phyloP scores from a whole-genome alignment of 1,284 basidiomycete species.

The Singerocomus inundabilis region DNA sequence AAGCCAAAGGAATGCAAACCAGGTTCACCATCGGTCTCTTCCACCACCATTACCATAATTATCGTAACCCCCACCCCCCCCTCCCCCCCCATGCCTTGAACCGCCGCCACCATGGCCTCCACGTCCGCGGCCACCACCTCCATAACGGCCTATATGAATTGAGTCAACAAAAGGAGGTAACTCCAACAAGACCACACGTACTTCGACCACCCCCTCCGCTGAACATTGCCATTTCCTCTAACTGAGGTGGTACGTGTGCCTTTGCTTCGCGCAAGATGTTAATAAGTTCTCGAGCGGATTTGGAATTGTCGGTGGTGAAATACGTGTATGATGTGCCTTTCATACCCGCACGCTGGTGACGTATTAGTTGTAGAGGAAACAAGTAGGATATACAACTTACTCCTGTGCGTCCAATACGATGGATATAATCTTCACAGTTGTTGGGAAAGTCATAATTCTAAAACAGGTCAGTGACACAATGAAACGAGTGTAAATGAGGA shows the following conservation, averaged over 20 bases:
- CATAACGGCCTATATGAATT: constrained; percentile 51
- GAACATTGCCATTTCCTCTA: constrained; percentile 92
- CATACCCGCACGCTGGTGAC: constrained; percentile 75
- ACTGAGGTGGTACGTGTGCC: constrained; percentile 81
- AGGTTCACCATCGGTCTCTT: constrained; percentile 26
- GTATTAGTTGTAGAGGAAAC: constrained; percentile 2
- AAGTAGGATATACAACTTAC: constrained; percentile 40
- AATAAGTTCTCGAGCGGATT: constrained; percentile 90
- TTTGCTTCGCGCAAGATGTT: constrained; percentile 90
- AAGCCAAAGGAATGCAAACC: constrained; percentile 6
- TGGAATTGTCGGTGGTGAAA: constrained; percentile 94
- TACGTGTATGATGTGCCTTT: constrained; percentile 94
- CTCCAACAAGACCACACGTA: constrained; percentile 35
- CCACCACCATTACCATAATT: constrained; percentile 22
- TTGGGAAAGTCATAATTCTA: constrained; percentile 98
- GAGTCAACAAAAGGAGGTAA: constrained; percentile 3
- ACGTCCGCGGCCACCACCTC: constrained; percentile 51
- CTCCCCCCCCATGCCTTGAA: constrained; percentile 17
- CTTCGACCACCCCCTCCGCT: constrained; percentile 77
- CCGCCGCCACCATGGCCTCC: constrained; percentile 40
- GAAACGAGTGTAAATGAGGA: constrained; percentile 4
- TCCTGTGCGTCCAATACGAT: constrained; percentile 89
- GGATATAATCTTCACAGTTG: constrained; percentile 93
- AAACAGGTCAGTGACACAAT: constrained; percentile 23
- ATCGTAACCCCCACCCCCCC: constrained; percentile 26